Evolutionary conservation across 2,329 filamentous ascomycete genomes (phyloP), one percentile per base, ranked within the genome.

Genomic region (Seiridium unicorne): DNA sequence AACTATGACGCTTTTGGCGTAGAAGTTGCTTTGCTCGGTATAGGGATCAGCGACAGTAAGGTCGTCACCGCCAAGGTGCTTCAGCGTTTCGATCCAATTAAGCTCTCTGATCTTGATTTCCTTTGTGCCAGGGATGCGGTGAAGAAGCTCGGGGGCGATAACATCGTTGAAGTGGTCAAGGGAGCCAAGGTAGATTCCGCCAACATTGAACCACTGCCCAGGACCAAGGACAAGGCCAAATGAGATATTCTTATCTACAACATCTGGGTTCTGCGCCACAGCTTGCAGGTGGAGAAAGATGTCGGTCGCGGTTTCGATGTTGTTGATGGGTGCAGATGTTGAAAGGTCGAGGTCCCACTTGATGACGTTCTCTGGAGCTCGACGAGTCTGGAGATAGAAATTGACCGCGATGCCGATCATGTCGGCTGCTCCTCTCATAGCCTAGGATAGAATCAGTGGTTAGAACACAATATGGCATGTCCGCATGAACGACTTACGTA

Each of bases 391-490:
- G 4, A 77, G 67, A 40, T 73, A 67, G 60, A 79, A 78, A 4
- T 65, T 70, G 42, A 70, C 71, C 5, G 72, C 70, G 56, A 79
- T 73, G 8, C 76, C 76, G 51, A 77, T 76, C 3, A 74, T 76
- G 13, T 74, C 73, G 6, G 72, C 76, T 4, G 76, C 76, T 13
- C 76, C 76, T 57, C 74, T 73, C 63, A 78, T 69, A n/a, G 73
- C 76, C 74, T 76, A 38, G 3, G 56, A 10, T 31, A 18, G 4
- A n/a, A 38, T 8, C 32, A 57, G 42, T 26, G 11, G 3, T 13
- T 3, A 8, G 34, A 9, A 6, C 11, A n/a, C 8, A 13, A 2
- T 11, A 26, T 36, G 13, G 18, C 13, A 11, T n/a, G 18, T 26
- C 18, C 1, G 18, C 18, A 26, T 26, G 18, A 9, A 13, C 5